A percentile compares a stretch with the other conserved stretches of the same genome.
Conservation (phyloP, 2,329 filamentous ascomycete genomes). For the Colletotrichum magnum region DNA sequence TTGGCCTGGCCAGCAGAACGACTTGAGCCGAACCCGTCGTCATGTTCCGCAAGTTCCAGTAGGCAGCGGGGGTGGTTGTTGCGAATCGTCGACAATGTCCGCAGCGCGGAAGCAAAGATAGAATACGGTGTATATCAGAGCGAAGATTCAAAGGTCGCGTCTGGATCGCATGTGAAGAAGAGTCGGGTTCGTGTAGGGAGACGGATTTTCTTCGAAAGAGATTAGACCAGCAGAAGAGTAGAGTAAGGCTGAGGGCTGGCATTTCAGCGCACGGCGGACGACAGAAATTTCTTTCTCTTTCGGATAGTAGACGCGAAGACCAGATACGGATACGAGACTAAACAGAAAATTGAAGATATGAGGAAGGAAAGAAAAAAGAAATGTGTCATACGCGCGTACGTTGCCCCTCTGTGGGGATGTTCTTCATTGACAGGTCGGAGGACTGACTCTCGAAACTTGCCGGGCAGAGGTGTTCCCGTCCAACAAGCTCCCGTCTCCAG, state of each 20-base stretch:
- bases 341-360: no score
- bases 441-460: conserved; percentile 35
- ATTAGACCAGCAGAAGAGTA: conserved; percentile 9
- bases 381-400: neutral
- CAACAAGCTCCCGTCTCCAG: neutral
- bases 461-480: neutral
- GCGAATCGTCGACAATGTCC: neutral
- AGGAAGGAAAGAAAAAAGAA: conserved; percentile 5
- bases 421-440: conserved; percentile 11
- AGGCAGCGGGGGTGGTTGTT: no score
- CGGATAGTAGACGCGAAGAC: conserved; percentile 1
- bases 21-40: conserved; percentile 19
- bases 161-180: neutral
- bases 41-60: neutral
- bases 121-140: neutral
- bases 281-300: neutral
- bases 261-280: neutral
- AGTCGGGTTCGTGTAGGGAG: conserved; percentile 3
- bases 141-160: neutral
- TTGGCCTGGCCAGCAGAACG: conserved; percentile 4
- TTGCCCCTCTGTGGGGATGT: neutral
- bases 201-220: neutral
- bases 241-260: neutral
- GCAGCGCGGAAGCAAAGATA: neutral
- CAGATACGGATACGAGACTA: conserved; percentile 24